These are phyloP conservation scores for Casuarina equisetifolia DNA, from an alignment of 306 rosid genomes.

Conservation along the genomic window DNA sequence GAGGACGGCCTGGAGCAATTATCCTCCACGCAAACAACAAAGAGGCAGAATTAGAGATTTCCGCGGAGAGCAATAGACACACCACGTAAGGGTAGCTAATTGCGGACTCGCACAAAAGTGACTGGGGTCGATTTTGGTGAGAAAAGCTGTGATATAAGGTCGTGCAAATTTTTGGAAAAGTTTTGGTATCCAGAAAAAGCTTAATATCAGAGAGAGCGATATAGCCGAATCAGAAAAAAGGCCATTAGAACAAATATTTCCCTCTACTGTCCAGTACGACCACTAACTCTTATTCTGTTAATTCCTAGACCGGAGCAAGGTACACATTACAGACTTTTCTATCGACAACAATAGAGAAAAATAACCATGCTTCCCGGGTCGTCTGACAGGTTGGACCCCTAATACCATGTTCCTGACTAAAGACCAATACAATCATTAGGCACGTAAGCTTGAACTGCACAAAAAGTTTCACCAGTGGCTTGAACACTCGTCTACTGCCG, in stretches of 20 bases:
- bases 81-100: background rate
- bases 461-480: background rate
- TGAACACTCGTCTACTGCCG: slow-evolving; percentile 6
- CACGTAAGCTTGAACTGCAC: slow-evolving; percentile 9
- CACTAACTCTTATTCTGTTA: background rate
- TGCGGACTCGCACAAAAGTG: too few relatives aligned
- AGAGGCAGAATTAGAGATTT: background rate
- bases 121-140: too few relatives aligned
- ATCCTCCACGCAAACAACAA: background rate
- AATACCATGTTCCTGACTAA: slow-evolving; percentile 11
- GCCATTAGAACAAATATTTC: background rate
- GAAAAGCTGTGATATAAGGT: too few relatives aligned
- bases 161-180: too few relatives aligned
- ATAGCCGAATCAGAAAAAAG: background rate
- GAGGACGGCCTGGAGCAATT: background rate
- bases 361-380: background rate
- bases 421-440: slow-evolving; percentile 11
- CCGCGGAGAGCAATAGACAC: background rate
- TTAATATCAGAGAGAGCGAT: too few relatives aligned
- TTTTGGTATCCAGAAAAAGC: too few relatives aligned
- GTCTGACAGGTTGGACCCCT: background rate
- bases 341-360: background rate
- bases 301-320: background rate
- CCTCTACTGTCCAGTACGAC: background rate
- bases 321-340: background rate